Base-by-base conservation (phyloP, 2,329 filamentous ascomycete species). In the Penicillium sp. region DNA sequence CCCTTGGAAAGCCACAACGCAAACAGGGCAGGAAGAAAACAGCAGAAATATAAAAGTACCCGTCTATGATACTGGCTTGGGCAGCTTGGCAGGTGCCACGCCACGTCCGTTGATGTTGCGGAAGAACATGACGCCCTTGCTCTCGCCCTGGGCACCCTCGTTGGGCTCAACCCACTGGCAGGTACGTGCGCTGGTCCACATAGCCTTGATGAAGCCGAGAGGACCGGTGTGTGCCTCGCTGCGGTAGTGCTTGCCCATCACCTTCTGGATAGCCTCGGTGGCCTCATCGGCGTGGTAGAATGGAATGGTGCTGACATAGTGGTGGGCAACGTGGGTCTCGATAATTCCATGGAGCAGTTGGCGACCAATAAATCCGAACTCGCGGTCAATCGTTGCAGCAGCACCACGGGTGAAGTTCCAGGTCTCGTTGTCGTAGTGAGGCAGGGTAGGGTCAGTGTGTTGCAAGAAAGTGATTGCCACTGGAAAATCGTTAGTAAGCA, bases 81-180 rank as follows among this genome's bases (percentile, higher is more conserved):
- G 38, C 8, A 79, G 63, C 72, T 79, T 78, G 56, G 71, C 63
- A 5, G 83, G 82, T 48, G 80, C 70, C 35, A 85, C 77, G 63
- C 94, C 94, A 23, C 96, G 78, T 20, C 90, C 89, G 77, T 97
- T 99, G 66, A 83, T 82, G 83, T 99, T 99, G 70, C 93, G 86
- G 88, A 89, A 99, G 84, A 99, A 97, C 55, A 96, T 76, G 28
- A 99, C 87, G 60, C 88, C 86, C 79, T 91, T 88, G 71, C 86
- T 87, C 66, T 92, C 87, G 33, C 91, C 93, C 70, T 85, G 76
- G 51, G 91, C 89, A 54, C 85, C 90, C 66, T 85, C 88, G 68
- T 85, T 91, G 56, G 92, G 91, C 85, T 99, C 94, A 61, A 99
- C 92, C 90, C 91, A 99, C 75, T 97, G 91, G 83, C 94, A 99